These are phyloP conservation scores for Coemansia sp. DNA, from an alignment of 192 early-diverging fungal genomes.

Conservation along the genomic window DNA sequence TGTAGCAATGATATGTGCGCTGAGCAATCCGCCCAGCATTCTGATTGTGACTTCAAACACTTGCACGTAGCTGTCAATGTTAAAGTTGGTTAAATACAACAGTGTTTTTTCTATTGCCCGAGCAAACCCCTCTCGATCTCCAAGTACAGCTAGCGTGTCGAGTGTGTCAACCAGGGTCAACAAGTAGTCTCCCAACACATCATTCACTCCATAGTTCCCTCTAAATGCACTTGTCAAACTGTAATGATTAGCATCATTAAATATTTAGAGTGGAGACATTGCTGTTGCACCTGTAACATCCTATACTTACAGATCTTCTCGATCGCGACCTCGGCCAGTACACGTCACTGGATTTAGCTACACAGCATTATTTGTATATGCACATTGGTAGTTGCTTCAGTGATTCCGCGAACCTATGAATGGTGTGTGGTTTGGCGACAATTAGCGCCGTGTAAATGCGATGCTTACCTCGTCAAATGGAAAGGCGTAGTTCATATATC, in stretches of 20 bases:
- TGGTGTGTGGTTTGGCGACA: background rate
- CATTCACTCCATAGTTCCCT: conserved; percentile 63
- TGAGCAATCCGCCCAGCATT: conserved; percentile 83
- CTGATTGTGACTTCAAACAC: conserved; percentile 96
- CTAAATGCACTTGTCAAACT: conserved; percentile 5
- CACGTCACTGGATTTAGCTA: conserved; percentile 82
- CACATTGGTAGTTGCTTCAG: background rate
- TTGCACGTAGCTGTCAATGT: conserved; percentile 85
- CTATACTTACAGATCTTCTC: conserved; percentile 56
- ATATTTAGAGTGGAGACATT: background rate
- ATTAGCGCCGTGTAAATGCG: background rate
- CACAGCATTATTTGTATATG: background rate
- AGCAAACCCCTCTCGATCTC: conserved; percentile 66
- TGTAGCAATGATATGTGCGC: conserved; percentile 82
- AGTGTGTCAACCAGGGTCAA: conserved; percentile 92
- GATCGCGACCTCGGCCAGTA: conserved; percentile 70
- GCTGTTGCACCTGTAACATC: background rate
- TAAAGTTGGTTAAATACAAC: conserved; percentile 64
- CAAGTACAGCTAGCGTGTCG: conserved; percentile 80
- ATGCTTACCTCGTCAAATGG: conserved; percentile 76
- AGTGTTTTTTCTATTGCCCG: conserved; percentile 63
- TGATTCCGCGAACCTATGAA: background rate
- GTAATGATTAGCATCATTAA: too few relatives aligned
- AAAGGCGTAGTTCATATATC: conserved; percentile 82
- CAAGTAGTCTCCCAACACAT: conserved; percentile 93